These are phyloP conservation scores for Penicillium sp. DNA, from an alignment of 2,329 filamentous ascomycete species.

Conservation along the genomic window DNA sequence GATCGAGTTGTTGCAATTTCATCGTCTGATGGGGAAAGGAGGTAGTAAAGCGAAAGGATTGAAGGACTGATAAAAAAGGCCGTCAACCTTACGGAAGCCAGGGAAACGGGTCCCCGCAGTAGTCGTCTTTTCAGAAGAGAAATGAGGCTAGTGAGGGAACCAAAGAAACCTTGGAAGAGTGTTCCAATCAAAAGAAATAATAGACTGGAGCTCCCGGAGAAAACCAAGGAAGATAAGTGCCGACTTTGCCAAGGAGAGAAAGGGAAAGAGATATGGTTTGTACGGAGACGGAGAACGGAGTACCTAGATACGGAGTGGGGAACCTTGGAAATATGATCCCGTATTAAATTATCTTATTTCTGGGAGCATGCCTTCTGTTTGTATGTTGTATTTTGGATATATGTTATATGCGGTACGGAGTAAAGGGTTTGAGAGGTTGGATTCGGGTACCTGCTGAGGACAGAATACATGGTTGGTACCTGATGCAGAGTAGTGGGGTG, in stretches of 20 bases:
- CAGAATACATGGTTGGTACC: slow-evolving; percentile 14
- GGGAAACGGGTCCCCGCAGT: slow-evolving; percentile 23
- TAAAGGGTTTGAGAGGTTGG: too few relatives aligned
- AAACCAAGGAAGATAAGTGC: background rate
- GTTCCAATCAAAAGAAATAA: too few relatives aligned
- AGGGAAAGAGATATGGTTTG: too few relatives aligned
- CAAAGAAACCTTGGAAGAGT: too few relatives aligned
- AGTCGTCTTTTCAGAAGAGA: too few relatives aligned
- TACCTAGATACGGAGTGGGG: too few relatives aligned
- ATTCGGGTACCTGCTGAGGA: slow-evolving; percentile 14
- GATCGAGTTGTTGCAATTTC: slow-evolving; percentile 27
- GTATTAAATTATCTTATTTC: slow-evolving; percentile 3
- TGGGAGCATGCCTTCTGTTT: too few relatives aligned
- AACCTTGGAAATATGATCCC: background rate
- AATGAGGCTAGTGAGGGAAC: background rate
- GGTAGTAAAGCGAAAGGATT: background rate
- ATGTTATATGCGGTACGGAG: too few relatives aligned
- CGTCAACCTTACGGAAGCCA: slow-evolving; percentile 3
- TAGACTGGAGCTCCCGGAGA: background rate
- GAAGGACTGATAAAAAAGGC: background rate
- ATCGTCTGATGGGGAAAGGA: slow-evolving; percentile 13
- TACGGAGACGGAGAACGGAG: background rate
- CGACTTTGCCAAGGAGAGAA: background rate
- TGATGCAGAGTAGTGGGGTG: background rate
- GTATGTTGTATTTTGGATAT: too few relatives aligned